Base-by-base conservation (phyloP, 208 protist genomes). In the Crithidia sp. region DNA sequence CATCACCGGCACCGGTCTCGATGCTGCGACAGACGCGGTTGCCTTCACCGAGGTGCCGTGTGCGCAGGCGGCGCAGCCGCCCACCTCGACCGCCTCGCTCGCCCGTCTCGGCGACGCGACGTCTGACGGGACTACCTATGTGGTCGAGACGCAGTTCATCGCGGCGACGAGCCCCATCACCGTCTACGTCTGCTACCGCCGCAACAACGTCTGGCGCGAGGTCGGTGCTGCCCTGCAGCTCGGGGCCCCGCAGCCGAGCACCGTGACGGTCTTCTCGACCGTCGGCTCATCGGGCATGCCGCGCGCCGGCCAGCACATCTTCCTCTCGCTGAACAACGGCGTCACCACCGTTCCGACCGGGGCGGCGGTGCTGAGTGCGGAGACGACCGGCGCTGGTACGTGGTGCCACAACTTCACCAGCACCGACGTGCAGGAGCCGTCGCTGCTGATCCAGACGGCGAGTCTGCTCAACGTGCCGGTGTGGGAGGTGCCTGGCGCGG, bases 341-440 rank as follows among this genome's bases (percentile, higher is more conserved):
- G 14, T 74, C 8, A 44, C 41, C 3, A 60, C 64, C 4, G 62
- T 16, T 9, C 43, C 69, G n/a, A 70, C 61, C 3, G 57, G 40
- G 17, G 52, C 62, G 41, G 86, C 80, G 4, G 86, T 88, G 0
- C 82, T 94, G 44, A 86, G 92, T 39, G 80, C 72, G 43, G 79
- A 64, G 16, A 58, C 69, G 39, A 71, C 77, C 14, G 71, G 66
- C 28, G n/a, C 54, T 45, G 82, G 83, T 17, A 90, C 88, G n/a
- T 97, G 93, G 91, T 97, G 93, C 68, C 87, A 94, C 70, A 96
- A 96, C 82, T 96, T 90, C 82, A 96, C 88, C 5, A 17, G 10
- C 2, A 52, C 37, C 5, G 61, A 91, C 56, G 76, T 95, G 0
- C 84, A 76, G 14, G 88, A 95, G 70, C 82, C 87, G 44, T 60